These are phyloP conservation scores for Russula vinacea DNA, from an alignment of 768 basidiomycete species.

Conservation along the genomic window DNA sequence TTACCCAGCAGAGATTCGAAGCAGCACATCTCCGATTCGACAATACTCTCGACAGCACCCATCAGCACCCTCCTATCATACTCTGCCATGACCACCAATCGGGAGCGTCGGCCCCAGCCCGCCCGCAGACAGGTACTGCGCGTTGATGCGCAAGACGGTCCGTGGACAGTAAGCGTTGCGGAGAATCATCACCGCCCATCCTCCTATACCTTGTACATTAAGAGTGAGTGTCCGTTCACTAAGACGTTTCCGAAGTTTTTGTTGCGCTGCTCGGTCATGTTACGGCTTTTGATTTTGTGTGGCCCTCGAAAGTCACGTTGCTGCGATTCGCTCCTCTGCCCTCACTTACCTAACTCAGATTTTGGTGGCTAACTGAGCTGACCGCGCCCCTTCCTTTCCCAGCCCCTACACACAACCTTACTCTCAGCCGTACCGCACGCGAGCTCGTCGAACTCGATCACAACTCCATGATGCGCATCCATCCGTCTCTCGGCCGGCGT, in stretches of 20 bases:
- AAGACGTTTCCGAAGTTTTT: slow-evolving; percentile 13
- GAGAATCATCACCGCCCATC: slow-evolving; percentile 73
- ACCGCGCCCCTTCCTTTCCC: slow-evolving; percentile 30
- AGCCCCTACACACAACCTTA: slow-evolving; percentile 90
- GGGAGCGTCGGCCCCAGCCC: slow-evolving; percentile 34
- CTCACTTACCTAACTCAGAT: slow-evolving; percentile 28
- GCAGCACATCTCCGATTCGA: slow-evolving; percentile 43
- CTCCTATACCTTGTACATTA: slow-evolving; percentile 82
- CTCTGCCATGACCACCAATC: slow-evolving; percentile 32
- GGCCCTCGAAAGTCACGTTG: slow-evolving; percentile 22
- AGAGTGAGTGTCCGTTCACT: slow-evolving; percentile 58
- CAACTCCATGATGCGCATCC: slow-evolving; percentile 69
- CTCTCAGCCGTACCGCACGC: slow-evolving; percentile 70
- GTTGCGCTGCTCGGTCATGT: slow-evolving; percentile 8
- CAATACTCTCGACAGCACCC: slow-evolving; percentile 33
- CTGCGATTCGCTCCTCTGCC: slow-evolving; percentile 7
- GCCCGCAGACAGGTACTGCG: slow-evolving; percentile 48
- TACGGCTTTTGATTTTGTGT: slow-evolving; percentile 3
- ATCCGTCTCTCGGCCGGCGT: slow-evolving; percentile 51
- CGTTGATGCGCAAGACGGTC: slow-evolving; percentile 72
- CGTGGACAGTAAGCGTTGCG: slow-evolving; percentile 86
- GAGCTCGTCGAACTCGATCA: slow-evolving; percentile 81
- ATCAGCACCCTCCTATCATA: slow-evolving; percentile 23
- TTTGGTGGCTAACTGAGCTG: slow-evolving; percentile 11
- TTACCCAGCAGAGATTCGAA: slow-evolving; percentile 40